Base-by-base conservation (phyloP, 225 moss, liverwort and hornwort species). In the Asterella californica region DNA sequence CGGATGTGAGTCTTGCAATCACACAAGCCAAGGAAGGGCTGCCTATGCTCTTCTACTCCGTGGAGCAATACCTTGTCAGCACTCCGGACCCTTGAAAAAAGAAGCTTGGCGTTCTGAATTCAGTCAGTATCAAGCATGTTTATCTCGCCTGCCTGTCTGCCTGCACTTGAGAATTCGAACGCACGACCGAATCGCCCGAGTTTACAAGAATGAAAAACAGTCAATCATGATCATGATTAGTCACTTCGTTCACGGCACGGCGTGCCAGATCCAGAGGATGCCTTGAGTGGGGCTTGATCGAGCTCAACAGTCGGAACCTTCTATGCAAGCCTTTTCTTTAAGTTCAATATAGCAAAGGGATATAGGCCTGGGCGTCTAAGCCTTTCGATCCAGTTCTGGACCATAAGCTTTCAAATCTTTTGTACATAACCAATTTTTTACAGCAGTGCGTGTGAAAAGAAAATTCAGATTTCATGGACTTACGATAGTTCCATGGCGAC, bases 21-120 rank as follows among this genome's bases (percentile, higher is more conserved):
- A 65, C 63, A 32, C 78, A 78, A 66, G 65, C 78, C 60, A 65
- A 78, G 53, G 78, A 78, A n/a, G 78, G 78, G 29, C 47, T 78
- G 78, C 78, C 78, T 1, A 65, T 78, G 78, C 78, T 78, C 27
- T 78, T 78, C 65, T 64, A 78, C 49, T 29, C 29, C 30, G 64
- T 78, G 19, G 78, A 78, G 47, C 78, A 78, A 66, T 65, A 65
- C 78, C 78, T 78, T n/a, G 46, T 47, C 32, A 61, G 76, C 76
- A 37, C 60, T 62, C 59, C 76, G 24, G 53, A 74, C 6, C 70
- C 22, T 50, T 50, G 42, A 47, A 42, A 42, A 5, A 72, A 72
- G 14, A 2, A 7, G 36, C 36, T 37, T 9, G 68, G 2, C 73
- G 15, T 29, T 30, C 30, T 49, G 46, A 30, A 73, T 52, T 66